Evolutionary conservation across 495 filamentous ascomycete genomes (phyloP).

Genomic region (Xylaria cubensis): DNA sequence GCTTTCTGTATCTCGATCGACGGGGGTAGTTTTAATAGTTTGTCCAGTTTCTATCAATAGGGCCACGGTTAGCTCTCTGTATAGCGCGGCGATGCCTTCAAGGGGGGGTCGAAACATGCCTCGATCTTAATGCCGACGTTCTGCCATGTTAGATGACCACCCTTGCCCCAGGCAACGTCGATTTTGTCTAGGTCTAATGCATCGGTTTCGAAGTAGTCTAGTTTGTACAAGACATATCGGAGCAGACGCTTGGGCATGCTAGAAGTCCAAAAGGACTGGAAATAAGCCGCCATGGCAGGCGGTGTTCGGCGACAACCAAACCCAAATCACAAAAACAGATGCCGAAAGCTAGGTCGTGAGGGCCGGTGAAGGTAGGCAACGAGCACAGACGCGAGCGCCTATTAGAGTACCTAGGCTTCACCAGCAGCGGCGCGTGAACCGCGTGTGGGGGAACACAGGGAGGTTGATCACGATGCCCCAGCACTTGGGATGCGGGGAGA

Average conservation of each 20-base stretch:
- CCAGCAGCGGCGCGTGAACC: conserved; percentile 37
- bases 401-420: conserved; percentile 28
- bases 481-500: conserved; percentile 41
- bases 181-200: conserved; percentile 79
- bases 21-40: conserved; percentile 72
- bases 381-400: neutral
- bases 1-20: conserved; percentile 73
- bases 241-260: conserved; percentile 83
- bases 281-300: conserved; percentile 61
- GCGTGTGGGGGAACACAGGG: conserved; percentile 36
- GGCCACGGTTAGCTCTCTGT: conserved; percentile 32
- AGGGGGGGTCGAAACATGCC: conserved; percentile 52
- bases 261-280: conserved; percentile 67
- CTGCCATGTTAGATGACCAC: conserved; percentile 77
- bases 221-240: conserved; percentile 76
- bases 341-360: neutral
- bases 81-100: neutral
- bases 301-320: conserved; percentile 1
- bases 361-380: neutral
- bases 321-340: neutral
- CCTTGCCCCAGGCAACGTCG: conserved; percentile 77
- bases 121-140: conserved; percentile 79
- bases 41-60: conserved; percentile 69
- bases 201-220: conserved; percentile 83
- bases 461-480: conserved; percentile 42